Conservation (phyloP, 176 grass and related monocot species). For the Saccharum officinarum region DNA sequence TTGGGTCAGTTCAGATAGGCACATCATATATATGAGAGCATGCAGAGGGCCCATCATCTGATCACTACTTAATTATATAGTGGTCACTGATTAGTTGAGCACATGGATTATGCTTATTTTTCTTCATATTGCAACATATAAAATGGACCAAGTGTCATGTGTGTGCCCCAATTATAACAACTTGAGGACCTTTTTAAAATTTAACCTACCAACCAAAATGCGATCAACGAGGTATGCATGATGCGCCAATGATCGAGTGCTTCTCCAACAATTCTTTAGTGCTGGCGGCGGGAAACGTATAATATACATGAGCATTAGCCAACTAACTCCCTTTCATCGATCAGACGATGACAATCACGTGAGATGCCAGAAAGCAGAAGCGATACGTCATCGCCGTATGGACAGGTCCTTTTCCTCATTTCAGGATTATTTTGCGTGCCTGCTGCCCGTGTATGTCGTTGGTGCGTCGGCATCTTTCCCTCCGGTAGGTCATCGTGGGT, state of each 20-base stretch:
- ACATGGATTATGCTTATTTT: background rate
- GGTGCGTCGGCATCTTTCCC: background rate
- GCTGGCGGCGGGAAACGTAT: background rate
- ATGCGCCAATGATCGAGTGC: slow-evolving; percentile 9
- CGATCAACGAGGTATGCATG: background rate
- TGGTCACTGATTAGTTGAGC: background rate
- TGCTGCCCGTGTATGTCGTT: background rate
- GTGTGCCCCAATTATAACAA: background rate
- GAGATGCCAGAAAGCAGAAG: background rate
- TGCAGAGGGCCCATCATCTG: too few species aligned
- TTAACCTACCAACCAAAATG: slow-evolving; percentile 8
- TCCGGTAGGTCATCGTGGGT: background rate
- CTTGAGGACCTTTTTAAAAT: background rate
- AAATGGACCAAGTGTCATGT: background rate
- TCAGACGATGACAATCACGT: background rate
- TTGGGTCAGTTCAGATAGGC: too few species aligned
- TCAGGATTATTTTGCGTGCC: background rate
- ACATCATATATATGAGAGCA: too few species aligned
- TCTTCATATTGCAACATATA: background rate
- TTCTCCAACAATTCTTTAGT: too few species aligned
- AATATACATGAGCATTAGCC: too few species aligned
- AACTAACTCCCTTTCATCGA: background rate
- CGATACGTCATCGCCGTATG: background rate
- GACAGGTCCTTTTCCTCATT: background rate
- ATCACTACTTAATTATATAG: background rate